Conservation (phyloP, 345 rosid species). For the Jatropha curcas region DNA sequence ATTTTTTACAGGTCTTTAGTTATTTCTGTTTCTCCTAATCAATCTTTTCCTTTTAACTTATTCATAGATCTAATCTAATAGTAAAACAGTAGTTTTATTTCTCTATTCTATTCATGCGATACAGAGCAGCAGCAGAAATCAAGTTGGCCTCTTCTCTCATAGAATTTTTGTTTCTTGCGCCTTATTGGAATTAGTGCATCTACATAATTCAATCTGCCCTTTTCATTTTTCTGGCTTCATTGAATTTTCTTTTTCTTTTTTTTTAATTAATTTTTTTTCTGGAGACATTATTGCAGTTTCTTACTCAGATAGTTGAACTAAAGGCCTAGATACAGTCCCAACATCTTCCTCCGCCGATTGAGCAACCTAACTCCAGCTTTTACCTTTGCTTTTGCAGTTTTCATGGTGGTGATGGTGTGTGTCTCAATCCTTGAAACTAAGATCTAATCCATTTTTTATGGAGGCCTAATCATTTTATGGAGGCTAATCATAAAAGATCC, state of each 20-base stretch:
- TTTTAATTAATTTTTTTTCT: no score
- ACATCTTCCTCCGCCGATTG: slow-evolving; percentile 48
- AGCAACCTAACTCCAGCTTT: slow-evolving; percentile 45
- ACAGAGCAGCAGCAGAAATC: not conserved
- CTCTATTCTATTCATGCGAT: not conserved
- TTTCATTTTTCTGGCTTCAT: no score
- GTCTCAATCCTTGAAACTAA: no score
- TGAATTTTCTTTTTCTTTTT: no score
- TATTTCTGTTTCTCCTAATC: not conserved
- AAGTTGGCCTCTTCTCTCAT: not conserved
- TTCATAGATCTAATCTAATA: not conserved
- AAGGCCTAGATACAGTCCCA: slow-evolving; percentile 40
- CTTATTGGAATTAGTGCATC: not conserved
- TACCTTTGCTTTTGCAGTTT: slow-evolving; percentile 26
- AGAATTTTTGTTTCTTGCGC: not conserved
- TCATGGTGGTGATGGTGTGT: not conserved
- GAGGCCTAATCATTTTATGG: no score
- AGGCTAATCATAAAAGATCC: no score
- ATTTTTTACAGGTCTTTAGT: not conserved
- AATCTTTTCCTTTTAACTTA: slow-evolving; percentile 11
- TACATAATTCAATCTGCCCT: no score
- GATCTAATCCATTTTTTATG: no score
- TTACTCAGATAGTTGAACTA: slow-evolving; percentile 18
- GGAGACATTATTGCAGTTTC: slow-evolving; percentile 13
- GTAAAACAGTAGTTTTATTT: not conserved